phyloP scores from a whole-genome alignment of 2,329 filamentous ascomycete species.

The Aschersonia sp. region DNA sequence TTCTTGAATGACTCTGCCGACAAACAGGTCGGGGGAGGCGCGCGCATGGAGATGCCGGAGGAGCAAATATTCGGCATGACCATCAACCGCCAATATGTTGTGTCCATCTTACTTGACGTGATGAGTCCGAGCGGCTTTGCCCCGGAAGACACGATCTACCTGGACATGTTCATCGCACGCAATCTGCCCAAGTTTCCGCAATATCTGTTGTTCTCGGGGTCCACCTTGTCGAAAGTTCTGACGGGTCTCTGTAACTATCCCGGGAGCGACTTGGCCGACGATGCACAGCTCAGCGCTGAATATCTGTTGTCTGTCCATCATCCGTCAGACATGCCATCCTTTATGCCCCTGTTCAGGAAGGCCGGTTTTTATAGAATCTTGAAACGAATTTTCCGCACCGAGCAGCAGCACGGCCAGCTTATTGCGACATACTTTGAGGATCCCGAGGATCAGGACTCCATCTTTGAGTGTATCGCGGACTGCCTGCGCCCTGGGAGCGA shows the following conservation, averaged over 20 bases:
- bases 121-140: slow-evolving; percentile 70
- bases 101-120: slow-evolving; percentile 80
- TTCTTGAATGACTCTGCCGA: slow-evolving; percentile 76
- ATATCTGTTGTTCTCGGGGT: slow-evolving; percentile 81
- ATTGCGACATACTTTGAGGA: slow-evolving; percentile 78
- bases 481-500: slow-evolving; percentile 52
- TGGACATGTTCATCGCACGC: slow-evolving; percentile 96
- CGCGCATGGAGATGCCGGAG: slow-evolving; percentile 38
- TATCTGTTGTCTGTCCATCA: slow-evolving; percentile 90
- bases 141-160: slow-evolving; percentile 72
- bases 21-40: slow-evolving; percentile 38
- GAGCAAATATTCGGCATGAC: slow-evolving; percentile 54
- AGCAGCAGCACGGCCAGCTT: slow-evolving; percentile 67
- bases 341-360: slow-evolving; percentile 65
- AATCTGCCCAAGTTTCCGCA: slow-evolving; percentile 95
- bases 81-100: slow-evolving; percentile 82
- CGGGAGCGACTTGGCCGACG: slow-evolving; percentile 65
- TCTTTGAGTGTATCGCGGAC: slow-evolving; percentile 69
- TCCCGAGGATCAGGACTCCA: slow-evolving; percentile 52
- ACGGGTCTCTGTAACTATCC: slow-evolving; percentile 75
- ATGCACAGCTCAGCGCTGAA: slow-evolving; percentile 93
- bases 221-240: slow-evolving; percentile 68
- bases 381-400: slow-evolving; percentile 71
- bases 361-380: slow-evolving; percentile 84
- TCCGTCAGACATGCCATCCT: slow-evolving; percentile 60